Evolutionary conservation across 805 yeast genomes (phyloP).

Genomic region (Teunomyces pallodes): DNA sequence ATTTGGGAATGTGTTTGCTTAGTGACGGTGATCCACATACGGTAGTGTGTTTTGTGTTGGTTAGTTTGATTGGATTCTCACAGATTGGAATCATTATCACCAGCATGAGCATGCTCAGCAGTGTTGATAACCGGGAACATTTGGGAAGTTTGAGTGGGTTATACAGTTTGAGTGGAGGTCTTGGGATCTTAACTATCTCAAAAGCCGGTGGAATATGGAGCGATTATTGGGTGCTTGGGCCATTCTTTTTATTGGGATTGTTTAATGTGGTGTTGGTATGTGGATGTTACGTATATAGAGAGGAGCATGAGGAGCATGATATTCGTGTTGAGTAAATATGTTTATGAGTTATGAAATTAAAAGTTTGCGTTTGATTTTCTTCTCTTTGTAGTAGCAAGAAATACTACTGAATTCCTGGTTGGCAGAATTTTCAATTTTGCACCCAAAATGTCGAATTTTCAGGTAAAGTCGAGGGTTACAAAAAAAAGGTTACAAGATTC

Average conservation of each 20-base stretch:
- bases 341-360: not conserved
- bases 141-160: slow-evolving; percentile 71
- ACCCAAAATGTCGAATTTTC: not conserved
- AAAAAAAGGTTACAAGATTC: too few relatives aligned
- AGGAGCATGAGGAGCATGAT: not conserved
- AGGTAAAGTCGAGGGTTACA: too few relatives aligned
- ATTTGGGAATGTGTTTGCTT: slow-evolving; percentile 26
- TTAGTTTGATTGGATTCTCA: slow-evolving; percentile 51
- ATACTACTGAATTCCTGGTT: too few relatives aligned
- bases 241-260: slow-evolving; percentile 52
- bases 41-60: slow-evolving; percentile 35
- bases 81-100: slow-evolving; percentile 62
- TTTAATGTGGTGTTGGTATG: slow-evolving; percentile 31
- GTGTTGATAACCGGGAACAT: slow-evolving; percentile 35
- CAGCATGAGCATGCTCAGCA: slow-evolving; percentile 56
- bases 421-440: not conserved
- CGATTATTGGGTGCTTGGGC: slow-evolving; percentile 56
- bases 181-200: slow-evolving; percentile 60
- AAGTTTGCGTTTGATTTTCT: too few relatives aligned
- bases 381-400: too few relatives aligned
- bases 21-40: slow-evolving; percentile 34
- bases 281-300: not conserved
- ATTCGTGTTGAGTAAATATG: not conserved
- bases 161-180: slow-evolving; percentile 64
- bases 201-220: slow-evolving; percentile 62